A percentile compares a stretch with the other conserved stretches of the same genome.
Conservation (phyloP, 495 filamentous ascomycete species). For the Lasiosphaeriaceae sp. region DNA sequence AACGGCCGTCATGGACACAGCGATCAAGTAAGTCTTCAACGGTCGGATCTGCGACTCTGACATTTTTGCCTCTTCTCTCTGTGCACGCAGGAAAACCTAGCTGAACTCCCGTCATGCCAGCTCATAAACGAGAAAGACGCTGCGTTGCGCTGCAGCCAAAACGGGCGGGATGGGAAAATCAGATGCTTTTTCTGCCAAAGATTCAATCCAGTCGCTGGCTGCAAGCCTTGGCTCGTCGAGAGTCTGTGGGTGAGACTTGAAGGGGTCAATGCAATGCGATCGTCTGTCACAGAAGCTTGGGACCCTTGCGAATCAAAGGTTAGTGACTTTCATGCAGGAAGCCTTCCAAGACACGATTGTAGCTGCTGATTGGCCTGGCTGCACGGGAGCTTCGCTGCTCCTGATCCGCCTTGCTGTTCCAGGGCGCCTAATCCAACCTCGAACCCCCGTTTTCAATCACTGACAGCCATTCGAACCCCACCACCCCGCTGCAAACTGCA, state of each 20-base stretch:
- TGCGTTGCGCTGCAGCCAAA: background rate
- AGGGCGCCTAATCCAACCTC: constrained; percentile 39
- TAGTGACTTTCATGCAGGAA: constrained; percentile 37
- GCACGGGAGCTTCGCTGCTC: constrained; percentile 26
- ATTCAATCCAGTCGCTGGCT: constrained; percentile 1
- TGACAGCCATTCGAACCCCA: background rate
- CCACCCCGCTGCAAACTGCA: background rate
- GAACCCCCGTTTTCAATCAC: background rate
- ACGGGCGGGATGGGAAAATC: background rate
- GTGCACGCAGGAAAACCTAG: no score
- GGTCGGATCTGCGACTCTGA: background rate
- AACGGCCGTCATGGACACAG: background rate
- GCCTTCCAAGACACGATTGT: constrained; percentile 34
- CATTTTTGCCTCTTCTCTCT: background rate
- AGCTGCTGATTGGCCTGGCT: constrained; percentile 35
- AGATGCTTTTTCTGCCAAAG: background rate
- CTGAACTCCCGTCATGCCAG: no score
- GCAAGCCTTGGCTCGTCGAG: constrained; percentile 20
- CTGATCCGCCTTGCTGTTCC: constrained; percentile 35
- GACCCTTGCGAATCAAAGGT: constrained; percentile 36
- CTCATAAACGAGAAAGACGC: no score
- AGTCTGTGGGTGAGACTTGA: constrained; percentile 23
- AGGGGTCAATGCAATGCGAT: constrained; percentile 28
- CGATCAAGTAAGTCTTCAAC: background rate
- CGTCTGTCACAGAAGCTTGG: constrained; percentile 31